Base-by-base conservation (phyloP, 192 early-diverging fungal species). In the Piromyces sp. region DNA sequence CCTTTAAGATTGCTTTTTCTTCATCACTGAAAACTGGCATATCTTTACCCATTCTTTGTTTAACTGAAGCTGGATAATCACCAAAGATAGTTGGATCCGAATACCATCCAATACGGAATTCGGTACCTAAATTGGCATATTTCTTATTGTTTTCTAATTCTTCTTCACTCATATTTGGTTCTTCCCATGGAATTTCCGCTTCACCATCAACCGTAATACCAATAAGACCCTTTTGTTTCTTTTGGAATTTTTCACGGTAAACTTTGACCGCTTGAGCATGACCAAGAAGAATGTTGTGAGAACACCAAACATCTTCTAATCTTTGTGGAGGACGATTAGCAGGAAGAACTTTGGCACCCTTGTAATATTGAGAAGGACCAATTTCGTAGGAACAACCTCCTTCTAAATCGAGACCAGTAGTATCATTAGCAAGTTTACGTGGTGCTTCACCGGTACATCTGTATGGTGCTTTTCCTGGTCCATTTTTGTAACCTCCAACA, bases 81-180 rank as follows among this genome's bases (percentile, higher is more conserved):
- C 87, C 87, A 28, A 78, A 29, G 5, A 86, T 79, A 79, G 80
- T 84, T 29, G 87, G 87, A 79, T 88, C 87, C 84, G 83, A 84
- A 84, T 86, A 88, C 86, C 86, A 87, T 19, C 36, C 81, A 78
- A 80, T 80, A 29, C 58, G 79, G 84, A 84, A 85, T 78, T 87
- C 80, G 22, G 85, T 85, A 11, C 30, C 85, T 19, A 80, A 78
- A 29, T 88, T 85, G 30, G 79, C 84, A 7, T 30, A 29, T 11
- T 80, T 29, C 30, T 33, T 36, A 22, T 30, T 30, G 81, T 30
- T 30, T 82, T 30, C 19, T 5, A 19, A 30, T 40, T 51, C 42
- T 30, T 81, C 30, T 40, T 26, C 15, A 26, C 15, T 79, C 15
- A 26, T 81, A 9, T 78, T 17, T 28, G 15, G 2, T 22, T 51